Conservation (phyloP, 495 filamentous ascomycete genomes). For the Neurospora cerealis region DNA sequence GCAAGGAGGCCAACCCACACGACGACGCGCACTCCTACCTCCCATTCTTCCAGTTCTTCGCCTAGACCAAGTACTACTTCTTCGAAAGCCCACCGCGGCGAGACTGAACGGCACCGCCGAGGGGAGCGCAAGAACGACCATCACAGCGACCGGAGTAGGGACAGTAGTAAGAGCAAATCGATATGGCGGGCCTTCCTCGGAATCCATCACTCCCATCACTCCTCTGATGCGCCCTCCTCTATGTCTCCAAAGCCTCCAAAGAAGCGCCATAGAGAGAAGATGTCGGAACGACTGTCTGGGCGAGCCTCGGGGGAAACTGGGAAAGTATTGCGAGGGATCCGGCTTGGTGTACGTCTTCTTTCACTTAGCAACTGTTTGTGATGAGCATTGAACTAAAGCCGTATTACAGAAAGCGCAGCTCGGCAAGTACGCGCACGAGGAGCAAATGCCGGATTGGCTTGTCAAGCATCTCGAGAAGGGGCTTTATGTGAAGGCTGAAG, state of each 20-base stretch:
- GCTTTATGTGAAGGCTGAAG: slow-evolving; percentile 46
- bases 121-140: neutral
- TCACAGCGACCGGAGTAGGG: neutral
- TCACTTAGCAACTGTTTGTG: neutral
- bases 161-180: slow-evolving; percentile 13
- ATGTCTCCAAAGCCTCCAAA: slow-evolving; percentile 1
- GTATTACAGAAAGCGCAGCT: slow-evolving; percentile 47
- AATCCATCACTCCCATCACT: neutral
- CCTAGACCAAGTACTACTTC: neutral
- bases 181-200: slow-evolving; percentile 1
- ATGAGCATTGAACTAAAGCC: neutral
- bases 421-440: slow-evolving; percentile 78
- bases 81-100: slow-evolving; percentile 10
- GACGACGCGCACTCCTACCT: neutral
- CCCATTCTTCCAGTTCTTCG: neutral
- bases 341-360: slow-evolving; percentile 16
- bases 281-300: neutral
- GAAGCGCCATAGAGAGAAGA: slow-evolving; percentile 1
- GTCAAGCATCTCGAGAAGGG: slow-evolving; percentile 55
- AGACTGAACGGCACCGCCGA: slow-evolving; percentile 8
- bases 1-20: neutral
- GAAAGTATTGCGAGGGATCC: slow-evolving; percentile 12
- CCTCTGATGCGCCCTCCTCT: slow-evolving; percentile 2
- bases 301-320: neutral
- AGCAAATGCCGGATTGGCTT: slow-evolving; percentile 79